Evolutionary conservation across 495 filamentous ascomycete genomes (phyloP).

Genomic region (Opeltia flavorubescens): DNA sequence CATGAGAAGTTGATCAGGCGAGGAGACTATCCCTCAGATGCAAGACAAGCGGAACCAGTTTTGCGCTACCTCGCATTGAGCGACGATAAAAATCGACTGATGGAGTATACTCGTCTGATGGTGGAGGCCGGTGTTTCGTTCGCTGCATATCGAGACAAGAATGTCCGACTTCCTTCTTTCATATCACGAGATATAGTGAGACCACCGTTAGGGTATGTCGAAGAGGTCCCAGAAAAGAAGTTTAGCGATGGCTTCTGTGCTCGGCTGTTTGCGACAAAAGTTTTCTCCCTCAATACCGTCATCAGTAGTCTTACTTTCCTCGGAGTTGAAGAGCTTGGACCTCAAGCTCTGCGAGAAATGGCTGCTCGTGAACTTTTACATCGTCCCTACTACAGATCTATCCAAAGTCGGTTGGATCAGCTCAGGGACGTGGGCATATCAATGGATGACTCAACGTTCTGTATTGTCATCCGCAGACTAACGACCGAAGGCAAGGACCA

Average conservation of each 20-base stretch:
- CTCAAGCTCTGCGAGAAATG: slow-evolving; percentile 57
- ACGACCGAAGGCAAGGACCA: slow-evolving; percentile 38
- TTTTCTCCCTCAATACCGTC: slow-evolving; percentile 49
- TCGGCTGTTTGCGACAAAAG: slow-evolving; percentile 55
- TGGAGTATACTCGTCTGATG: slow-evolving; percentile 11
- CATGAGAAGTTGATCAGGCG: slow-evolving; percentile 35
- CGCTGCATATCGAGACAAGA: slow-evolving; percentile 2
- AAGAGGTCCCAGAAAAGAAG: slow-evolving; percentile 31
- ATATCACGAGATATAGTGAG: slow-evolving; percentile 28
- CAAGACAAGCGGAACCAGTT: slow-evolving; percentile 26
- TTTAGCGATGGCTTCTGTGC: slow-evolving; percentile 54
- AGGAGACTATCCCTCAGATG: slow-evolving; percentile 34
- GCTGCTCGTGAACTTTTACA: slow-evolving; percentile 35
- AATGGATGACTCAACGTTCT: slow-evolving; percentile 42
- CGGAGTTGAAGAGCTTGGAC: slow-evolving; percentile 51
- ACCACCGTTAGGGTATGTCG: slow-evolving; percentile 26
- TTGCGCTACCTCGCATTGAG: slow-evolving; percentile 26
- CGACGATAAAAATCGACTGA: slow-evolving; percentile 11
- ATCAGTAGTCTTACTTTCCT: slow-evolving; percentile 50
- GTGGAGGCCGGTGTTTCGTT: slow-evolving; percentile 16
- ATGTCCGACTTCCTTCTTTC: slow-evolving; percentile 4
- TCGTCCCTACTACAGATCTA: slow-evolving; percentile 28
- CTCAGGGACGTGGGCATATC: slow-evolving; percentile 45
- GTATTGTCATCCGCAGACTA: slow-evolving; percentile 41
- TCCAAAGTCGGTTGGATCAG: slow-evolving; percentile 39